Evolutionary conservation across 148 eudicot species (phyloP).

Genomic region (Rhododendron mucronatum): DNA sequence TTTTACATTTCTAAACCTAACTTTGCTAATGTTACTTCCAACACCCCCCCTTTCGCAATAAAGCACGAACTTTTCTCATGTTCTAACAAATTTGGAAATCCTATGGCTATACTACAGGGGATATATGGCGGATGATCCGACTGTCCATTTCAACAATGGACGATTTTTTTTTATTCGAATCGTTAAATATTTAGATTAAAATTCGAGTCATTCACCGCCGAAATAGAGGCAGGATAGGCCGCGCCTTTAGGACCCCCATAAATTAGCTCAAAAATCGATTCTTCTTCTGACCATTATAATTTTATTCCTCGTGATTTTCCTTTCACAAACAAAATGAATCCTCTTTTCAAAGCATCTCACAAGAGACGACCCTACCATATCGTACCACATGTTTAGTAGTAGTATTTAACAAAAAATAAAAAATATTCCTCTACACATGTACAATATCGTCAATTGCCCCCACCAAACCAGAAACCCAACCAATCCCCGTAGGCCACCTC

Average conservation of each 20-base stretch:
- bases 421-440: slow-evolving; percentile 6
- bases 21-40: not conserved
- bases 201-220: no score
- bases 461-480: not conserved
- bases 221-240: no score
- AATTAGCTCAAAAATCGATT: not conserved
- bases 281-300: not conserved
- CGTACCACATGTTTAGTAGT: not conserved
- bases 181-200: no score
- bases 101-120: no score
- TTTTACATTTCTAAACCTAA: not conserved
- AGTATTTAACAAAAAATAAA: not conserved
- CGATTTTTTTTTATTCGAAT: no score
- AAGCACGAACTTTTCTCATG: no score
- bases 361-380: not conserved
- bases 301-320: not conserved
- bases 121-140: fast-evolving
- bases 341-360: not conserved
- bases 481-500: not conserved
- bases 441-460: not conserved
- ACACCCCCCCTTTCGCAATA: no score
- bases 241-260: not conserved
- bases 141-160: no score
- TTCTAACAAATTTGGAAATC: no score
- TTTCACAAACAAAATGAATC: not conserved